Base-by-base conservation (phyloP, 306 rosid genomes). In the Canavalia gladiata region DNA sequence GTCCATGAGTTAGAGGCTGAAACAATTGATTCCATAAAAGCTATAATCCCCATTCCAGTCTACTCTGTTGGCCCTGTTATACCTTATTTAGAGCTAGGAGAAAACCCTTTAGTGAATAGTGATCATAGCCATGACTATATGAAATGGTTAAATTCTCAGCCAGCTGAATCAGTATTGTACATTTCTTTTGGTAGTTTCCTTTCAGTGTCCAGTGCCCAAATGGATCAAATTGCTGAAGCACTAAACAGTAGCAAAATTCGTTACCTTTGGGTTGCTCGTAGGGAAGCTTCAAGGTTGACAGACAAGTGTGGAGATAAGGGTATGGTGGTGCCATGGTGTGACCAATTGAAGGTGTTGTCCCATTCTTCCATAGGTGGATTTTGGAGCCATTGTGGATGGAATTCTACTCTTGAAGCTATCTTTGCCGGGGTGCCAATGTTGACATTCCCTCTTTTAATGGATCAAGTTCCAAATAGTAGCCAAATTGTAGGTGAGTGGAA, bases 371-470 rank as follows among this genome's bases (percentile, higher is more conserved):
- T 86, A 2, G 87, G 85, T 12, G 91, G 88, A 43, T 88, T 90
- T 42, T 88, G 87, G 94, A 86, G 90, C 29, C 91, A 90, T 34
- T 88, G 94, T 68, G 94, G 91, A 10, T 90, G 90, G 91, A 90
- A 84, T 88, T 90, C 91, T 0, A 88, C 84, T 3, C 51, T 87
- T 8, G 94, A 86, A 57, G 84, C 85, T 31, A 37, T 73, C 6
- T 90, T 75, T 78, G 76, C 87, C 2, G 91, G 94, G 4, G 87
- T 84, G 1, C 88, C 90, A 9, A 71, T 88, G 67, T 55, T 90
- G 58, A 77, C 85, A 0, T 88, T 88, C 55, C 90, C 94, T 64
- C 60, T 85, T 31, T 85, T 78, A 71, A 76, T 84, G 73, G 94
- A 90, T 75, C 90, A 88, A 82, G 68, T 79, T 49, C 88, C 88